Evolutionary conservation across 2,329 filamentous ascomycete genomes (phyloP).

Genomic region (Xylariaceae sp.): DNA sequence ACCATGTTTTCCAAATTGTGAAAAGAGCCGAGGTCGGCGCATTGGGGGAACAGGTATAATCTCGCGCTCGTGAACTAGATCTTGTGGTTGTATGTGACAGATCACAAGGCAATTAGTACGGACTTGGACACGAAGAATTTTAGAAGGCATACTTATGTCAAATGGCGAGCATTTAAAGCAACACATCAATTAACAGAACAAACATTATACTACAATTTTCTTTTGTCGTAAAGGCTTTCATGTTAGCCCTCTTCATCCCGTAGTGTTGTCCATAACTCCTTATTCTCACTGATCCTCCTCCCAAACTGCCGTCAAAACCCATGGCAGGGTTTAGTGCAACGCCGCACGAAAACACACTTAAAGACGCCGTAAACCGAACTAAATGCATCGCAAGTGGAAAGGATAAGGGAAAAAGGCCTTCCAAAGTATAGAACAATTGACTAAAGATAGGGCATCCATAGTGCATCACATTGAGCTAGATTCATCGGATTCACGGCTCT

Average conservation of each 20-base stretch:
- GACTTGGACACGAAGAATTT: no score
- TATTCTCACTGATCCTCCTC: background rate
- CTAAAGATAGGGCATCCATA: conserved; percentile 98
- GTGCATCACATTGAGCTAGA: conserved; percentile 82
- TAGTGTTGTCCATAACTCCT: background rate
- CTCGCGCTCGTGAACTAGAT: no score
- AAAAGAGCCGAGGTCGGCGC: no score
- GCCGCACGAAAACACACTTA: conserved; percentile 3
- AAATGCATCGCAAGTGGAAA: background rate
- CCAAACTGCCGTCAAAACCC: background rate
- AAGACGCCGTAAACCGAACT: background rate
- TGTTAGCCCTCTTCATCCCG: background rate
- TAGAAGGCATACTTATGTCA: no score
- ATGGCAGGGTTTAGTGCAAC: background rate
- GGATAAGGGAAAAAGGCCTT: background rate
- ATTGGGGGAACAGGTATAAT: no score
- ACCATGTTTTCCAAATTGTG: no score
- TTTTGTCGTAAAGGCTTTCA: no score
- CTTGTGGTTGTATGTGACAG: no score
- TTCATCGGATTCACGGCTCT: conserved; percentile 91
- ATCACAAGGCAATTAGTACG: no score
- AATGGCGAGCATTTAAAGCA: no score
- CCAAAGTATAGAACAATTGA: conserved; percentile 7
- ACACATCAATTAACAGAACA: no score
- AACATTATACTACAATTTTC: no score